Conservation (phyloP, 352 stramenopile species). For the Thalassiosira exigua region DNA sequence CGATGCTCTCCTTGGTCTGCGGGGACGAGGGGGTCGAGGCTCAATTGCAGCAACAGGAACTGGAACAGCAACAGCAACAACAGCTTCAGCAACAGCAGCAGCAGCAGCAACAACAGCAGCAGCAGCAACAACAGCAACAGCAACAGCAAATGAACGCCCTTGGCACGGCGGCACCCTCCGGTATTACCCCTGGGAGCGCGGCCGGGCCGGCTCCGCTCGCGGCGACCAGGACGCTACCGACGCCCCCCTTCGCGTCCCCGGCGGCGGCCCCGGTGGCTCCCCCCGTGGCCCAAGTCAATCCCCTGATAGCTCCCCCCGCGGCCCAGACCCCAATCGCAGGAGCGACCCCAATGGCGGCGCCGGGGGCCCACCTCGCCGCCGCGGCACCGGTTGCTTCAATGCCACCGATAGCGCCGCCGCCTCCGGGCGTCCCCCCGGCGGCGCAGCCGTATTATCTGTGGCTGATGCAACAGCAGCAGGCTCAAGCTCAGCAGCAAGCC, state of each 20-base stretch:
- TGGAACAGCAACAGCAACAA: constrained; percentile 22
- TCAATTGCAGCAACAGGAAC: constrained; percentile 38
- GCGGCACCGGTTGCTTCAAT: neutral
- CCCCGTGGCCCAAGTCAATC: constrained; percentile 6
- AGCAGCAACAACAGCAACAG: constrained; percentile 26
- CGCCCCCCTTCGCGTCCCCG: neutral
- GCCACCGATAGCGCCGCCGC: too few relatives aligned
- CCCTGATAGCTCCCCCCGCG: neutral
- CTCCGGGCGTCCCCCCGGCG: neutral
- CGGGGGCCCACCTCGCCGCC: neutral
- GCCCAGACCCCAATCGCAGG: neutral
- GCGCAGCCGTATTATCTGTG: constrained; percentile 4
- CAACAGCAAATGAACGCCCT: too few relatives aligned
- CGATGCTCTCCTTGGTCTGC: too few relatives aligned
- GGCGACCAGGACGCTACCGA: constrained; percentile 2
- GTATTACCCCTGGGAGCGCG: too few relatives aligned
- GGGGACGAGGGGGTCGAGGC: neutral
- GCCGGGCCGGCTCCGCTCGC: too few relatives aligned
- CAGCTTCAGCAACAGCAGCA: too few relatives aligned
- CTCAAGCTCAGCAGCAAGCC: constrained; percentile 21
- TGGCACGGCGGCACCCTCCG: too few relatives aligned
- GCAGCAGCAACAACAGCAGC: constrained; percentile 21
- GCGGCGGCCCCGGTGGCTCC: constrained; percentile 7
- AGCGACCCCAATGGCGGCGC: neutral
- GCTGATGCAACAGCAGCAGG: constrained; percentile 26